These are phyloP conservation scores for Epichloe amarillans DNA, from an alignment of 2,329 filamentous ascomycete species.

Conservation along the genomic window DNA sequence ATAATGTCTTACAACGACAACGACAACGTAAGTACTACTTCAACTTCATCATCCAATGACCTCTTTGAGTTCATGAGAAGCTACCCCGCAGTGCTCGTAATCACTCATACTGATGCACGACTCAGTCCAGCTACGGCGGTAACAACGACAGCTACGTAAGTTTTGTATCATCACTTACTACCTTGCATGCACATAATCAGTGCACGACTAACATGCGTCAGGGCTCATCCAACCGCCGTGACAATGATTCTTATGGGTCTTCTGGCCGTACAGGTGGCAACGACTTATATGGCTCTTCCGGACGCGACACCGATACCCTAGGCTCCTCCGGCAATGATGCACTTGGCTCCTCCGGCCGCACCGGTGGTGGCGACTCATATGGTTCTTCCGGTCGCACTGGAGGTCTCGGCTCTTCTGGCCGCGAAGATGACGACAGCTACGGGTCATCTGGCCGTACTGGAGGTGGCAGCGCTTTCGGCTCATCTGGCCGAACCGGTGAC, in stretches of 20 bases:
- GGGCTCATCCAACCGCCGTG: slow-evolving; percentile 10
- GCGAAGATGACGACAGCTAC: not conserved
- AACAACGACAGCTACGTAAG: slow-evolving; percentile 17
- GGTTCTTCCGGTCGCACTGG: too few relatives aligned
- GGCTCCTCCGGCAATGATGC: too few relatives aligned
- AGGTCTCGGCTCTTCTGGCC: slow-evolving; percentile 5
- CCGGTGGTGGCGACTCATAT: too few relatives aligned
- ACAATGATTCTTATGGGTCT: slow-evolving; percentile 11
- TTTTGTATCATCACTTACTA: not conserved
- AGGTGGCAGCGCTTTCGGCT: not conserved
- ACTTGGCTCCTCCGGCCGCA: too few relatives aligned
- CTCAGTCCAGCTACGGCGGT: slow-evolving; percentile 16
- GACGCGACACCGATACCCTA: not conserved
- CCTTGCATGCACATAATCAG: not conserved
- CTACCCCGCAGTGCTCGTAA: not conserved
- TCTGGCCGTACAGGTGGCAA: slow-evolving; percentile 7
- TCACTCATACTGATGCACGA: slow-evolving; percentile 1
- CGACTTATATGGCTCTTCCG: slow-evolving; percentile 11
- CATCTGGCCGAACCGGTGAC: slow-evolving; percentile 9
- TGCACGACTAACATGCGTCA: slow-evolving; percentile 3
- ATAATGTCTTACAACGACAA: slow-evolving; percentile 35
- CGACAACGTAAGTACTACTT: slow-evolving; percentile 19
- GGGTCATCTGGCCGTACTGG: slow-evolving; percentile 5
- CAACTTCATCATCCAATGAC: not conserved
- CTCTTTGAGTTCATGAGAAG: too few relatives aligned